These are phyloP conservation scores for Musa schizocarpa DNA, from an alignment of 176 grass and related monocot species.

Conservation along the genomic window DNA sequence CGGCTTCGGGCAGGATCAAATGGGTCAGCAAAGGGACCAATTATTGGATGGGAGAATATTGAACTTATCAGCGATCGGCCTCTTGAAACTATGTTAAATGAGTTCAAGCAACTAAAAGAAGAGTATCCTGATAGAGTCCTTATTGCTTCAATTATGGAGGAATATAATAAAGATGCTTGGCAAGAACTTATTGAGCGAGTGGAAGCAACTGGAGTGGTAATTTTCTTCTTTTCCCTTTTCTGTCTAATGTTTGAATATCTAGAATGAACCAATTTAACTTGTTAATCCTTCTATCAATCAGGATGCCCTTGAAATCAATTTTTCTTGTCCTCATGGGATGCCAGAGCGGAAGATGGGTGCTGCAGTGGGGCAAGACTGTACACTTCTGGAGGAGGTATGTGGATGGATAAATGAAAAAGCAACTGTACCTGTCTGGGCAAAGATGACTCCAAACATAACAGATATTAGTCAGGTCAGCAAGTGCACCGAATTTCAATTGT, in stretches of 20 bases:
- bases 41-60: slow-evolving; percentile 97
- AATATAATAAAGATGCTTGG: slow-evolving; percentile 94
- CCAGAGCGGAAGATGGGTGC: slow-evolving; percentile 98
- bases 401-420: slow-evolving; percentile 99
- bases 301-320: slow-evolving; percentile 98
- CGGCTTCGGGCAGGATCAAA: slow-evolving; percentile 71
- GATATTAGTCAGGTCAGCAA: slow-evolving; percentile 73
- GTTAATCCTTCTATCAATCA: slow-evolving; percentile 23
- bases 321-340: slow-evolving; percentile 98
- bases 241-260: neutral
- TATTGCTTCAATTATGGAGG: slow-evolving; percentile 97
- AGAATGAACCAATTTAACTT: neutral
- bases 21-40: slow-evolving; percentile 60
- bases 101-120: slow-evolving; percentile 89
- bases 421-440: slow-evolving; percentile 95
- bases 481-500: neutral
- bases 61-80: slow-evolving; percentile 97
- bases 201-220: slow-evolving; percentile 66
- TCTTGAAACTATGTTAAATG: slow-evolving; percentile 75
- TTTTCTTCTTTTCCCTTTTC: neutral
- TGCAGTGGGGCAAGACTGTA: slow-evolving; percentile 91
- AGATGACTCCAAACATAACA: slow-evolving; percentile 99
- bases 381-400: slow-evolving; percentile 71
- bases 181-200: slow-evolving; percentile 90
- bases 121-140: slow-evolving; percentile 93